Conservation (phyloP, 176 grass and related monocot genomes). For the Triticum dicoccoides region DNA sequence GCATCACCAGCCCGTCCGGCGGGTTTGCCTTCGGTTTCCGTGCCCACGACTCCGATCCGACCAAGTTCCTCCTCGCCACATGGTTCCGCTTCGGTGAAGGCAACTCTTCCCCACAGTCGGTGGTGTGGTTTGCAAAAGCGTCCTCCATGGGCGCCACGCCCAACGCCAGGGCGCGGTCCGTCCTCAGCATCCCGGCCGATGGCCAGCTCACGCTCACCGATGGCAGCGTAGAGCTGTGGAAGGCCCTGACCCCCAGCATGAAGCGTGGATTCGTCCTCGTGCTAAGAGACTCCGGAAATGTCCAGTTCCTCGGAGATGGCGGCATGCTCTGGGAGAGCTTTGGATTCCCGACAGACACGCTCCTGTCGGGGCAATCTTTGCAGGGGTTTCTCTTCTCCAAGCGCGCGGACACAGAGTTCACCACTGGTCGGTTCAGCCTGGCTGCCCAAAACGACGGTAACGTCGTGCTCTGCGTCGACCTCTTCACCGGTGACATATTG, state of each 20-base stretch:
- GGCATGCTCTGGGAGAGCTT: conserved; percentile 34
- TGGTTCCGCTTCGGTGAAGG: conserved; percentile 6
- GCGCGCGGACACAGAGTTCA: conserved; percentile 31
- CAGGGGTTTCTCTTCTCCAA: conserved; percentile 24
- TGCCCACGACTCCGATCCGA: not conserved
- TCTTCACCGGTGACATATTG: not conserved
- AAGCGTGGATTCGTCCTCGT: not conserved
- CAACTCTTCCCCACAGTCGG: not conserved
- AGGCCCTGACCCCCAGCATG: not conserved
- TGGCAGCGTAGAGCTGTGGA: not conserved
- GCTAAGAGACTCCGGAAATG: conserved; percentile 27
- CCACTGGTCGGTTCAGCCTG: conserved; percentile 36
- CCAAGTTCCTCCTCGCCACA: conserved; percentile 21
- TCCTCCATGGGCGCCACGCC: not conserved
- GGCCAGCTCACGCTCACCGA: conserved; percentile 8
- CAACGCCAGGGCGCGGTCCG: not conserved
- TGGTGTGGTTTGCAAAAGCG: conserved; percentile 25
- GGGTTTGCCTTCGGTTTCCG: conserved; percentile 19
- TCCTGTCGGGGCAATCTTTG: conserved; percentile 25
- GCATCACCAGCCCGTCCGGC: conserved; percentile 36
- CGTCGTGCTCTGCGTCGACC: conserved; percentile 26
- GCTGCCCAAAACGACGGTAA: conserved; percentile 33
- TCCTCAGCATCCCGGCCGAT: not conserved
- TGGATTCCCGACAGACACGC: conserved; percentile 12
- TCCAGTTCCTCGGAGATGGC: conserved; percentile 18